These are phyloP conservation scores for Cytospora piceicola DNA, from an alignment of 2,329 filamentous ascomycete genomes.

Conservation along the genomic window DNA sequence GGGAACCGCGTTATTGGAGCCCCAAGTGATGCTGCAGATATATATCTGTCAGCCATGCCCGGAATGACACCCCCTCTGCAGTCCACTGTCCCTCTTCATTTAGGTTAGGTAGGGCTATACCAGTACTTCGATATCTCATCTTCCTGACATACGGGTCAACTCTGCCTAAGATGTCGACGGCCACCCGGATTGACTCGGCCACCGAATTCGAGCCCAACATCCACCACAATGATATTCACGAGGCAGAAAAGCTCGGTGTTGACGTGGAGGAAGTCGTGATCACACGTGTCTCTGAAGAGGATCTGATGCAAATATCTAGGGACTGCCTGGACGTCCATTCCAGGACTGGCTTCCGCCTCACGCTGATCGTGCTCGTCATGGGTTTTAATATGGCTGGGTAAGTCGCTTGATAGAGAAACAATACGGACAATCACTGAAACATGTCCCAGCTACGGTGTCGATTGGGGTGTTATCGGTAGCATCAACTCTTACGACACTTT, in stretches of 20 bases:
- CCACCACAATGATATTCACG: slow-evolving; percentile 36
- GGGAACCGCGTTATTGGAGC: slow-evolving; percentile 1
- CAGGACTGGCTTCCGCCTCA: slow-evolving; percentile 45
- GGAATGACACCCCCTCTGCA: not conserved
- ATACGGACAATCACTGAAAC: not conserved
- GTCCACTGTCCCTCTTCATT: not conserved
- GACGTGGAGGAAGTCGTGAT: slow-evolving; percentile 50
- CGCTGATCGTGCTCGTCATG: slow-evolving; percentile 49
- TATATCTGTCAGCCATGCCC: slow-evolving; percentile 22
- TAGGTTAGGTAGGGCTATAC: not conserved
- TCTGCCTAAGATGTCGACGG: slow-evolving; percentile 30
- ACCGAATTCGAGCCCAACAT: slow-evolving; percentile 32
- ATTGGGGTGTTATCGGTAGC: slow-evolving; percentile 53
- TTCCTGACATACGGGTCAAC: not conserved
- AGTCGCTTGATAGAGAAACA: not conserved
- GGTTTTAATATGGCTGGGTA: slow-evolving; percentile 51
- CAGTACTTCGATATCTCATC: not conserved
- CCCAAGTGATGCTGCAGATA: slow-evolving; percentile 4
- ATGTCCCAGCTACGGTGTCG: slow-evolving; percentile 45
- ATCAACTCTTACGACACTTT: slow-evolving; percentile 49
- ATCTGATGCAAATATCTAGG: slow-evolving; percentile 46
- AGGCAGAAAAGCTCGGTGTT: slow-evolving; percentile 40
- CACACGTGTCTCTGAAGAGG: slow-evolving; percentile 50
- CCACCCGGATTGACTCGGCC: slow-evolving; percentile 16
- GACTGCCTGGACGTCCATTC: slow-evolving; percentile 48